Conservation (phyloP, 352 stramenopile genomes). For the Phytopythium chamaehyphon region DNA sequence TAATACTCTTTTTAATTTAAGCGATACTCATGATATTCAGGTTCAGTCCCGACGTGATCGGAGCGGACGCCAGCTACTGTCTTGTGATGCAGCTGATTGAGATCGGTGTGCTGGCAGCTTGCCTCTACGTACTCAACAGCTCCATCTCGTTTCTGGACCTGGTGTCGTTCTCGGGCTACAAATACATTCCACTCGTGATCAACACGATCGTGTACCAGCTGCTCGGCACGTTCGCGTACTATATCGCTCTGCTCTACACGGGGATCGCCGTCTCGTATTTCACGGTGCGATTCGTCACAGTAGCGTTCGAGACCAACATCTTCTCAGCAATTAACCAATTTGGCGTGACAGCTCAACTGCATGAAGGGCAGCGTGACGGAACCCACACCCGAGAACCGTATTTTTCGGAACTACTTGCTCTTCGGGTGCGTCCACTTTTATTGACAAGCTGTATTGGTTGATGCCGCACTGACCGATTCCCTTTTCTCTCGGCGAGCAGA, state of each 20-base stretch:
- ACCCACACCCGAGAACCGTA: conserved; percentile 60
- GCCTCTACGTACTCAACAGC: conserved; percentile 93
- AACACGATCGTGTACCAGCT: conserved; percentile 91
- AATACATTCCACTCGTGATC: conserved; percentile 97
- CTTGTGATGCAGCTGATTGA: conserved; percentile 89
- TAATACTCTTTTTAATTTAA: no score
- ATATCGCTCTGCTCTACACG: conserved; percentile 92
- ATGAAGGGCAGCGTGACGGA: conserved; percentile 85
- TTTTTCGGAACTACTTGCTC: conserved; percentile 85
- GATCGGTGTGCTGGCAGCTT: conserved; percentile 92
- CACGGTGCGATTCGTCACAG: conserved; percentile 62
- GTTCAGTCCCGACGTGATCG: conserved; percentile 96
- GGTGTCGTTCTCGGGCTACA: conserved; percentile 98
- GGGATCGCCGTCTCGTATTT: conserved; percentile 92
- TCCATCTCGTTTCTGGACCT: conserved; percentile 95
- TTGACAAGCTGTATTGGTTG: background rate
- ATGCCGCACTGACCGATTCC: background rate
- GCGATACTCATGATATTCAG: conserved; percentile 19
- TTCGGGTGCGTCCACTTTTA: conserved; percentile 51
- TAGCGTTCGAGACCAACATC: background rate
- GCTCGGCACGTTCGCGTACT: conserved; percentile 87
- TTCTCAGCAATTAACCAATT: background rate
- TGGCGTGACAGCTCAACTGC: conserved; percentile 63
- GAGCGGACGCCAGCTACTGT: conserved; percentile 91
- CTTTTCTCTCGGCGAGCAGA: conserved; percentile 17